A percentile compares a stretch with the other conserved stretches of the same genome.
These are phyloP conservation scores for Raphidocelis subcapitata DNA, from an alignment of 139 green algal species.

Conservation along the genomic window DNA sequence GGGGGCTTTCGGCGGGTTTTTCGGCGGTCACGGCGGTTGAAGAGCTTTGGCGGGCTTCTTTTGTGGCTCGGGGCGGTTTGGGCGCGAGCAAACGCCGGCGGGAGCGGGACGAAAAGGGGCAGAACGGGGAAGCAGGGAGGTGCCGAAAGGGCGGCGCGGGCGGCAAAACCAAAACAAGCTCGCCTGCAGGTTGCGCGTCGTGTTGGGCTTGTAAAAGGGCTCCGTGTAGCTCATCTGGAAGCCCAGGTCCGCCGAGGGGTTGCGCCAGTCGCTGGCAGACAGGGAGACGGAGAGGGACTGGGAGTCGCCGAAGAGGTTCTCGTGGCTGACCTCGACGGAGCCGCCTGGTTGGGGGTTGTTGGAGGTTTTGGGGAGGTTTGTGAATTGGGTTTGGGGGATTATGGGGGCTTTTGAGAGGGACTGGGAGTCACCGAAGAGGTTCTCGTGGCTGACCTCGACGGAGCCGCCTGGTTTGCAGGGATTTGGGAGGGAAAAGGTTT, in stretches of 20 bases:
- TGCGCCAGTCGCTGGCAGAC: constrained; percentile 55
- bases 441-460: constrained; percentile 34
- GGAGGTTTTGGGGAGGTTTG: too few species aligned
- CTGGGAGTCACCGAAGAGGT: constrained; percentile 60
- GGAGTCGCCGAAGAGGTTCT: constrained; percentile 60
- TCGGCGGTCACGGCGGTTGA: too few species aligned
- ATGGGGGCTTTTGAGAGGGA: too few species aligned
- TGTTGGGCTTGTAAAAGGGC: constrained; percentile 57
- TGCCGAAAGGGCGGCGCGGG: not conserved
- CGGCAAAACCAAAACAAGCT: not conserved
- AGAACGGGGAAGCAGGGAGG: not conserved
- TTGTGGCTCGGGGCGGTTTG: too few species aligned
- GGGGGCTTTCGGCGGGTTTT: too few species aligned
- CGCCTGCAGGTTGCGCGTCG: constrained; percentile 56
- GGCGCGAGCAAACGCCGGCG: too few species aligned
- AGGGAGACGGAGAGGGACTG: constrained; percentile 45
- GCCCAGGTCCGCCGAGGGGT: constrained; percentile 40
- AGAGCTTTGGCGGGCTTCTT: too few species aligned
- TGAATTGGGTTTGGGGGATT: too few species aligned
- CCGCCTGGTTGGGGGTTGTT: constrained; percentile 27
- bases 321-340: constrained; percentile 54
- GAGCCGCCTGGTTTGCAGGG: not conserved
- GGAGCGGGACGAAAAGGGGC: too few species aligned
- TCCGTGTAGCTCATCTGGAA: constrained; percentile 49
- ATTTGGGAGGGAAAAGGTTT: not conserved